These are phyloP conservation scores for Dendryphion nanum DNA, from an alignment of 2,329 filamentous ascomycete species.

Conservation along the genomic window DNA sequence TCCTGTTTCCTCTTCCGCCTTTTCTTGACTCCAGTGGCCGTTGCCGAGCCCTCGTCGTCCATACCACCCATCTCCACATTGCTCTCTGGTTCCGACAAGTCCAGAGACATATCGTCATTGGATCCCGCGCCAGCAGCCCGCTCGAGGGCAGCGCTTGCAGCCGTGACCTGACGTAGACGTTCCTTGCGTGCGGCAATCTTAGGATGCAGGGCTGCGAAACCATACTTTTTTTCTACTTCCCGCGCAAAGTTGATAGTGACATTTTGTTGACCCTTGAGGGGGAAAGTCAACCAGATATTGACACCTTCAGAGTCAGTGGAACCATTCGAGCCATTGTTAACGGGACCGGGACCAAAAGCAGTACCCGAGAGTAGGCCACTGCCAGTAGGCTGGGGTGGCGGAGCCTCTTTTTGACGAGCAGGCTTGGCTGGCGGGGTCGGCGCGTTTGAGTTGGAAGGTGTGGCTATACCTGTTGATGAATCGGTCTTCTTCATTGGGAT, in stretches of 20 bases:
- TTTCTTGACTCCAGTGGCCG: slow-evolving; percentile 62
- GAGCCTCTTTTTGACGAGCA: slow-evolving; percentile 53
- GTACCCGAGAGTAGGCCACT: slow-evolving; percentile 64
- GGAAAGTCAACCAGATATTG: slow-evolving; percentile 83
- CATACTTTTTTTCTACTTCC: slow-evolving; percentile 89
- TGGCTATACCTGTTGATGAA: slow-evolving; percentile 31
- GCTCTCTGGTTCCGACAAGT: slow-evolving; percentile 69
- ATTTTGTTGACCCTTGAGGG: slow-evolving; percentile 77
- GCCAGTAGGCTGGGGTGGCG: slow-evolving; percentile 58
- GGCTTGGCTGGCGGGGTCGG: slow-evolving; percentile 57
- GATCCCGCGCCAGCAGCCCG: slow-evolving; percentile 68
- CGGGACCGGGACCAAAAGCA: slow-evolving; percentile 55
- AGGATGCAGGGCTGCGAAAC: slow-evolving; percentile 90
- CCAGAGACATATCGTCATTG: slow-evolving; percentile 79
- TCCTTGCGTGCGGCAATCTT: slow-evolving; percentile 85
- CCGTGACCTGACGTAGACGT: slow-evolving; percentile 82
- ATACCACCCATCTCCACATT: slow-evolving; percentile 84
- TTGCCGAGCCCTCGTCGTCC: slow-evolving; percentile 39
- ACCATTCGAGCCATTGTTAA: slow-evolving; percentile 43
- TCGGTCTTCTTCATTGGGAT: slow-evolving; percentile 35
- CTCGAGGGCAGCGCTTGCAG: slow-evolving; percentile 82
- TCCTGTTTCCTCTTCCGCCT: slow-evolving; percentile 75
- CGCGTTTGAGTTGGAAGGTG: slow-evolving; percentile 47
- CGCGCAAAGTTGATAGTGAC: slow-evolving; percentile 95
- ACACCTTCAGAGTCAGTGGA: slow-evolving; percentile 45